phyloP scores from a whole-genome alignment of 148 eudicot genomes.

The Euryodendron excelsum region DNA sequence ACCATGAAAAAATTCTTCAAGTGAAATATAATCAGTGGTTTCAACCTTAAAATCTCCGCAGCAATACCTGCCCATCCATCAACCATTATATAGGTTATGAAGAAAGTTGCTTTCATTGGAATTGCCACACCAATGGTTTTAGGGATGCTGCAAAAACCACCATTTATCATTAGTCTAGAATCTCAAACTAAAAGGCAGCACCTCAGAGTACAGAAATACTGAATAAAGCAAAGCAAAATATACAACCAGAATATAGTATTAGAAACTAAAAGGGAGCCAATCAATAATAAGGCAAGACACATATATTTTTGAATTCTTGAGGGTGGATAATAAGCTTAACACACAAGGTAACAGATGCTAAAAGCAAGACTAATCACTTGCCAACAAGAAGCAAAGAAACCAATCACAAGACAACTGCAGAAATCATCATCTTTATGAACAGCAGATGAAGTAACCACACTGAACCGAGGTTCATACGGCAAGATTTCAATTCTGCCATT shows the following conservation, averaged over 20 bases:
- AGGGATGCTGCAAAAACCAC: conserved; percentile 43
- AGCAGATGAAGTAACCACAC: neutral
- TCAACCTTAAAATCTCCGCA: conserved; percentile 69
- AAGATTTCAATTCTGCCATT: no score
- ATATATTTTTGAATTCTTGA: neutral
- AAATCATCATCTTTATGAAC: no score
- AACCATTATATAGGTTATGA: conserved; percentile 74
- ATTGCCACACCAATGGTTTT: conserved; percentile 62
- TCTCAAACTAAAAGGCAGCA: neutral
- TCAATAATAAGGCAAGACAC: neutral
- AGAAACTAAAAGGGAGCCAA: neutral
- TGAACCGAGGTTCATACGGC: no score
- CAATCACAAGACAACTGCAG: no score
- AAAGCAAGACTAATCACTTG: neutral
- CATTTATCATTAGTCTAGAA: conserved; percentile 4
- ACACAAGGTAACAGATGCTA: neutral
- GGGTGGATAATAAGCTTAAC: neutral
- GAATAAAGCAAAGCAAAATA: neutral
- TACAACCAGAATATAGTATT: neutral
- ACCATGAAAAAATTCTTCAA: conserved; percentile 76
- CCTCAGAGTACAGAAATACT: neutral
- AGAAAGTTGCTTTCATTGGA: conserved; percentile 85
- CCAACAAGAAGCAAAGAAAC: no score
- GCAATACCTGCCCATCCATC: conserved; percentile 91
- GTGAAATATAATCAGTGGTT: conserved; percentile 75